Conservation (phyloP, 2,329 filamentous ascomycete species). For the Amauroascus verrucosus region DNA sequence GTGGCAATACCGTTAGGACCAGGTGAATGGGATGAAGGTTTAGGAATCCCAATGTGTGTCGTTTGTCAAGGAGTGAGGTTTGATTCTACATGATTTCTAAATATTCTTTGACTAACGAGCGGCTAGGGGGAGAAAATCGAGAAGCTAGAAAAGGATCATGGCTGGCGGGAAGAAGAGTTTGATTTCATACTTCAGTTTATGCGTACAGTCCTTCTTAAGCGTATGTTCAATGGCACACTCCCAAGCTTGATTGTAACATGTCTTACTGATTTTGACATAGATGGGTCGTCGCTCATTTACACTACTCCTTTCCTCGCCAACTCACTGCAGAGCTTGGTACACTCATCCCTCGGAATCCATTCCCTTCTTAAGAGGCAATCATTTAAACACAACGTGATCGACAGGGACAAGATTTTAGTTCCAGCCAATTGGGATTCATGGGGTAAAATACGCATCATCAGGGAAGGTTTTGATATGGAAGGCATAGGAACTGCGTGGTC, state of each 20-base stretch:
- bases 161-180: conserved; percentile 94
- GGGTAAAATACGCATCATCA: conserved; percentile 88
- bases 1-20: conserved; percentile 68
- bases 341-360: conserved; percentile 77
- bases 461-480: conserved; percentile 88
- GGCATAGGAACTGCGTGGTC: conserved; percentile 75
- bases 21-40: conserved; percentile 84
- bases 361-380: conserved; percentile 69
- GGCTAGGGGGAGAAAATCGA: conserved; percentile 80
- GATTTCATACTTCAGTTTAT: conserved; percentile 91
- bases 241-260: conserved; percentile 15
- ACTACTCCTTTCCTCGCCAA: conserved; percentile 67
- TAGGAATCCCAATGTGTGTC: conserved; percentile 79
- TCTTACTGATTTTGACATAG: conserved; percentile 34
- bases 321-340: conserved; percentile 67
- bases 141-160: conserved; percentile 72
- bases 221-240: conserved; percentile 40
- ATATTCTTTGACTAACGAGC: conserved; percentile 16
- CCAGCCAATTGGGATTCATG: conserved; percentile 97
- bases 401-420: conserved; percentile 86
- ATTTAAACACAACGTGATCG: conserved; percentile 82
- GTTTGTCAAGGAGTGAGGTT: conserved; percentile 80
- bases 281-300: conserved; percentile 77
- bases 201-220: conserved; percentile 76
- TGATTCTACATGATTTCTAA: background rate